phyloP scores from a whole-genome alignment of 768 basidiomycete genomes.

The Naganishia vaughanmartiniae region DNA sequence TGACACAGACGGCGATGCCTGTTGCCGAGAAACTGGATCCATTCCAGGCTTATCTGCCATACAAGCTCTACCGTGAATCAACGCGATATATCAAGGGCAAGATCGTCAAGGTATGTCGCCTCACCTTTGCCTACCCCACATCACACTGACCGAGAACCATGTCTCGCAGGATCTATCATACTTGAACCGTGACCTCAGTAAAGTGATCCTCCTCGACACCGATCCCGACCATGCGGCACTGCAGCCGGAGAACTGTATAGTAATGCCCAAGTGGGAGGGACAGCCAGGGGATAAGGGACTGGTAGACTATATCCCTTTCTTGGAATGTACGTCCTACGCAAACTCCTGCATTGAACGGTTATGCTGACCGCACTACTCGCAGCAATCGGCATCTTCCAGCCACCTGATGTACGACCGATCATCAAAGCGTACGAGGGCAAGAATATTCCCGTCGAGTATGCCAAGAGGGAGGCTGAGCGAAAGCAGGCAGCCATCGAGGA shows the following conservation, averaged over 20 bases:
- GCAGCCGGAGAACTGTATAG: conserved; percentile 84
- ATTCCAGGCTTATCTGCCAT: conserved; percentile 81
- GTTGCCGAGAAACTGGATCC: conserved; percentile 91
- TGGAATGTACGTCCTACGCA: conserved; percentile 66
- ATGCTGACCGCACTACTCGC: background rate
- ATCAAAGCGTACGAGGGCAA: conserved; percentile 80
- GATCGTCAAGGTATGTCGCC: conserved; percentile 69
- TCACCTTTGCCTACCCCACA: background rate
- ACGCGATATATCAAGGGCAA: conserved; percentile 78
- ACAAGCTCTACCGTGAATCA: conserved; percentile 88
- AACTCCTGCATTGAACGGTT: background rate
- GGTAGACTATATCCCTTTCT: conserved; percentile 90
- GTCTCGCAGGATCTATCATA: conserved; percentile 75
- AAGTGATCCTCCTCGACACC: conserved; percentile 84
- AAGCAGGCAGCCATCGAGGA: conserved; percentile 75
- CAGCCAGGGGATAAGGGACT: conserved; percentile 70
- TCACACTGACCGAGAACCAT: conserved; percentile 2
- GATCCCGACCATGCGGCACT: conserved; percentile 70
- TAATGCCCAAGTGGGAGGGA: conserved; percentile 83
- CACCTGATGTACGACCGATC: conserved; percentile 81
- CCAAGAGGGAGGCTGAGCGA: conserved; percentile 76
- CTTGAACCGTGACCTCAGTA: conserved; percentile 87
- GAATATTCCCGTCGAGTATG: conserved; percentile 83
- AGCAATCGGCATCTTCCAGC: conserved; percentile 92
- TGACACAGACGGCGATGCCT: conserved; percentile 72